A percentile compares a stretch with the other conserved stretches of the same genome.
phyloP scores from a whole-genome alignment of 805 yeast species.

The Yamadazyma paraphyllophila region DNA sequence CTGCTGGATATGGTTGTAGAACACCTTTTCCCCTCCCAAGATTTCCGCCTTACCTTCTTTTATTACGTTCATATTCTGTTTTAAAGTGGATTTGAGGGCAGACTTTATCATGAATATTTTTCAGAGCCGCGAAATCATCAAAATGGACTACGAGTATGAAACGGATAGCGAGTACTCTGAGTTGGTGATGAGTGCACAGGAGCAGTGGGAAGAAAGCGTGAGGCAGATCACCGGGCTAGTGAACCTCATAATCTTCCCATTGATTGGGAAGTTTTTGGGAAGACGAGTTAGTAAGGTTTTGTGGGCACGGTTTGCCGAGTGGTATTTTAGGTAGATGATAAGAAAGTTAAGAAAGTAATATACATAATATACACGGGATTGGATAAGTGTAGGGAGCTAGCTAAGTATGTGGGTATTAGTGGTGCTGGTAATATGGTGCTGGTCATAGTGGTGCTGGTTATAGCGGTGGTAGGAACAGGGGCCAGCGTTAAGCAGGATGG shows the following conservation, averaged over 20 bases:
- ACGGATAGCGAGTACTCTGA: slow-evolving; percentile 17
- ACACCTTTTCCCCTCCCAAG: slow-evolving; percentile 75
- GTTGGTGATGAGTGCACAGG: slow-evolving; percentile 47
- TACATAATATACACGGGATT: neutral
- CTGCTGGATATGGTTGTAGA: slow-evolving; percentile 95
- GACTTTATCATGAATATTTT: slow-evolving; percentile 7
- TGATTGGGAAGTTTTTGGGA: slow-evolving; percentile 66
- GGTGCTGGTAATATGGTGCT: too few species aligned
- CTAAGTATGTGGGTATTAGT: too few species aligned
- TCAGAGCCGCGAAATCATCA: slow-evolving; percentile 4
- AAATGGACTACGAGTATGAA: slow-evolving; percentile 10
- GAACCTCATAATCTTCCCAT: slow-evolving; percentile 60
- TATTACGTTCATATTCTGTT: slow-evolving; percentile 23
- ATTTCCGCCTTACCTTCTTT: slow-evolving; percentile 84
- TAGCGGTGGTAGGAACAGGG: too few species aligned
- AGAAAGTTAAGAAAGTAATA: neutral
- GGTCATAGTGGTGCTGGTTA: too few species aligned
- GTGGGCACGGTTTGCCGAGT: slow-evolving; percentile 36
- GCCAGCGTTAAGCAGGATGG: too few species aligned
- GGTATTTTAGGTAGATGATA: slow-evolving; percentile 20
- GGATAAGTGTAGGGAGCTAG: too few species aligned
- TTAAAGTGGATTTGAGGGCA: slow-evolving; percentile 9
- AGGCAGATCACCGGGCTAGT: slow-evolving; percentile 57
- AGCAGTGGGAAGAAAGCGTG: slow-evolving; percentile 73
- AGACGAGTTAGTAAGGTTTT: slow-evolving; percentile 50